Base-by-base conservation (phyloP, 2,329 filamentous ascomycete species). In the Aspergillus hortae region DNA sequence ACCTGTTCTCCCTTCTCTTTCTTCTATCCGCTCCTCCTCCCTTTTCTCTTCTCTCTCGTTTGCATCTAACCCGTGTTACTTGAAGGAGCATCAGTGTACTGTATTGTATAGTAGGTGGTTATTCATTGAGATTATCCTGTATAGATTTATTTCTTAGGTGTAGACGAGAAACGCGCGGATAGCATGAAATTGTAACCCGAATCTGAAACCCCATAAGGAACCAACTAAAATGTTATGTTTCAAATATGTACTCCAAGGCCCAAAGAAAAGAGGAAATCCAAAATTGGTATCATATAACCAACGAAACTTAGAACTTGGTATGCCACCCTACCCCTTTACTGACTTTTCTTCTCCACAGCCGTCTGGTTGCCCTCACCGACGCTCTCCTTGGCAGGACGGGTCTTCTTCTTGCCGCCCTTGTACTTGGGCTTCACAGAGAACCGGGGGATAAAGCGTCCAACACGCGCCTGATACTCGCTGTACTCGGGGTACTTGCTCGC, bases 401-500 rank as follows among this genome's bases (percentile, higher is more conserved):
- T 40, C 52, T 61, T 56, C 52, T 59, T 53, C 58, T 63, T 64
- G 53, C 64, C 59, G 47, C 38, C 48, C 53, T 62, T 66, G 51
- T 64, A 64, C 55, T 57, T 67, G 21, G 70, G 63, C 55, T 70
- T 60, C 17, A 65, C 63, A 32, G 69, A 69, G 25, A 68, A 60
- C 46, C 71, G 65, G 32, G 94, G 94, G 47, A 96, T 71, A 67
- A 96, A 96, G 70, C 84, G 90, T 55, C 88, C 88, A 4, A 97
- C 90, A 51, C 86, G 81, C 59, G 81, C 79, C 75, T 95, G 90
- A 67, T 99, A 99, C 27, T 88, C 78, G 58, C 79, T 78, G 71
- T 99, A 99, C 62, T 96, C 90, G 0, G 88, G 79, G 67, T 99
- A 99, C 70, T 97, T 99, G 49, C 80, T 76, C 3, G 84, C 74